Conservation (phyloP, 805 yeast genomes). For the Starmerella potacharoeniae region DNA sequence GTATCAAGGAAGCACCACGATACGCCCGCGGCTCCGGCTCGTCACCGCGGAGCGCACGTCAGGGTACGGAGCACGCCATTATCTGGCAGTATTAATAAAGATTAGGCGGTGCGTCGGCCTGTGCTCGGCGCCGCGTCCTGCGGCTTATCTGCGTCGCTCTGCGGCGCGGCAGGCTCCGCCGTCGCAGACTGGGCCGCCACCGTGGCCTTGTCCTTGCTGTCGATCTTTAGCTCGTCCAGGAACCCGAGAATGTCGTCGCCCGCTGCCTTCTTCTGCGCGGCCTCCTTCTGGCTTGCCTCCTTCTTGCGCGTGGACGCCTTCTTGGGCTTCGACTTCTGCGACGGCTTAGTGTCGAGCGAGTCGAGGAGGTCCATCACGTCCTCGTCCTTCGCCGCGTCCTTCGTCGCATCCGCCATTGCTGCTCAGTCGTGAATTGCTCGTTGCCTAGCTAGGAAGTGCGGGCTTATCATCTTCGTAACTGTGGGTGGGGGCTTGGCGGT, state of each 20-base stretch:
- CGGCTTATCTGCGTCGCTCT: background rate
- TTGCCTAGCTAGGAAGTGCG: background rate
- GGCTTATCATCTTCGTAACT: background rate
- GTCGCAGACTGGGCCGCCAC: too few species aligned
- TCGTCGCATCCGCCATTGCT: background rate
- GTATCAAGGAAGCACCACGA: conserved; percentile 2
- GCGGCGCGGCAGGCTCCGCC: background rate
- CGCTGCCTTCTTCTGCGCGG: conserved; percentile 23
- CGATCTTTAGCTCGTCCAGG: conserved; percentile 29
- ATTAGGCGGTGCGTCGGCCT: background rate
- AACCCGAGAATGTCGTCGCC: conserved; percentile 35
- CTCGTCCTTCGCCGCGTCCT: conserved; percentile 20
- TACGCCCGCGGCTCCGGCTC: too few species aligned
- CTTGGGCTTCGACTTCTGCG: conserved; percentile 18
- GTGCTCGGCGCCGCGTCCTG: background rate
- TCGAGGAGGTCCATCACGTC: conserved; percentile 34
- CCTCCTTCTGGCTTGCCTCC: conserved; percentile 8
- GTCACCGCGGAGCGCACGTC: background rate
- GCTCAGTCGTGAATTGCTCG: background rate
- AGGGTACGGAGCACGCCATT: background rate
- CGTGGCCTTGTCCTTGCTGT: background rate
- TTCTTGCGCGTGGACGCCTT: conserved; percentile 17
- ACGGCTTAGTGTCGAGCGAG: conserved; percentile 27
- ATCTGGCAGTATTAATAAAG: background rate
- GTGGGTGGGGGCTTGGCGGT: background rate